These are phyloP conservation scores for Trichosanthes truncata DNA, from an alignment of 306 rosid species.

Conservation along the genomic window DNA sequence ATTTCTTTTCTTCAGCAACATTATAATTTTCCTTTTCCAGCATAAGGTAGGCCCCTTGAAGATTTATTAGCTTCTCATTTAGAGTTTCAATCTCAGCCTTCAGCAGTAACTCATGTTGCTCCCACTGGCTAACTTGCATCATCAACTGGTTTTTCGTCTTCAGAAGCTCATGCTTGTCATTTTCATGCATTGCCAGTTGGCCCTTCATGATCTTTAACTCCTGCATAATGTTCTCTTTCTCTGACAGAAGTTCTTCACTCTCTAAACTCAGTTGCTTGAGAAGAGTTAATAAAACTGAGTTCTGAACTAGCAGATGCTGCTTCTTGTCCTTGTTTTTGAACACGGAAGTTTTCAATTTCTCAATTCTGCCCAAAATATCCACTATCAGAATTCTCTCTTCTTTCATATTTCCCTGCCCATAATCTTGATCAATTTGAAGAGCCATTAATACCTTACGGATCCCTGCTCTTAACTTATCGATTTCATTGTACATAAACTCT, in stretches of 20 bases:
- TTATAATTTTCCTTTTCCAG: constrained; percentile 48
- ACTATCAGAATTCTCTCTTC: constrained; percentile 41
- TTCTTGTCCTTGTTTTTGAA: constrained; percentile 54
- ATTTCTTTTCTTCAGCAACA: constrained; percentile 52
- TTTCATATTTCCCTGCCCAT: constrained; percentile 27
- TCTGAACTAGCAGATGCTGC: constrained; percentile 61
- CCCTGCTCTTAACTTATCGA: constrained; percentile 58
- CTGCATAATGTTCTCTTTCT: constrained; percentile 33
- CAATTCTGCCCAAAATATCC: constrained; percentile 47
- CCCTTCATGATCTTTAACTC: constrained; percentile 38
- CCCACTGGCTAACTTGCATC: constrained; percentile 41
- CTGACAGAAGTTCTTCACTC: constrained; percentile 35
- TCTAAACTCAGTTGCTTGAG: constrained; percentile 50
- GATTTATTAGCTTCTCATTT: constrained; percentile 35
- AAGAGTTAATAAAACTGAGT: constrained; percentile 56
- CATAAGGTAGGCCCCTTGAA: constrained; percentile 31
- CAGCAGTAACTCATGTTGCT: constrained; percentile 36
- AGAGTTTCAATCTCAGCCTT: constrained; percentile 38
- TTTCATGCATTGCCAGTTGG: constrained; percentile 35
- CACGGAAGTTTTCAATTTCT: constrained; percentile 53
- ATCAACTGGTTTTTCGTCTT: constrained; percentile 44
- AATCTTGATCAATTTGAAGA: constrained; percentile 42
- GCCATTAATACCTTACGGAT: constrained; percentile 52
- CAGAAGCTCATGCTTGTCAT: constrained; percentile 48
- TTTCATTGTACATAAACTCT: constrained; percentile 67